Evolutionary conservation across 2,329 filamentous ascomycete species (phyloP).

Genomic region (Phyllosticta paracitricarpa): DNA sequence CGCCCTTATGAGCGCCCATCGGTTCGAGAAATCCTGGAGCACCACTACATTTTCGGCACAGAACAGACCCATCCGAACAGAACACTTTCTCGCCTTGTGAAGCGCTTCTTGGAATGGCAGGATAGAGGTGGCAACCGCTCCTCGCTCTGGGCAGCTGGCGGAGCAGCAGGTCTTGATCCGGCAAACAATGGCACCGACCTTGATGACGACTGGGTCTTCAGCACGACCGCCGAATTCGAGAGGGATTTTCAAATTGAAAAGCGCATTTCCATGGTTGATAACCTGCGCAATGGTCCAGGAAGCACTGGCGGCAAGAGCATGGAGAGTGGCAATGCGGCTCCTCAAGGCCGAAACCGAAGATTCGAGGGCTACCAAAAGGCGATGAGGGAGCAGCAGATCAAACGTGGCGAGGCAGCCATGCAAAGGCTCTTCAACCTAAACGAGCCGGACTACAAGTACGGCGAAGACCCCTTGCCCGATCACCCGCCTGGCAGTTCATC

Average conservation of each 20-base stretch:
- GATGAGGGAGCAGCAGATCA: conserved; percentile 48
- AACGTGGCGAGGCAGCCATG: conserved; percentile 46
- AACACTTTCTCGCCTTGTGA: conserved; percentile 55
- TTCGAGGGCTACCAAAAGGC: conserved; percentile 32
- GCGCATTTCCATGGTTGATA: conserved; percentile 36
- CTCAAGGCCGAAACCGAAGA: not conserved
- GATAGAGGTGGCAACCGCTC: conserved; percentile 60
- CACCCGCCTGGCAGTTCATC: not conserved
- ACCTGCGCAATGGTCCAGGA: conserved; percentile 26
- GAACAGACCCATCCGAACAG: conserved; percentile 53
- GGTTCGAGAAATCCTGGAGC: conserved; percentile 58
- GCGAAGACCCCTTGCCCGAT: conserved; percentile 16
- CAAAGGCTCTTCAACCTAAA: conserved; percentile 48
- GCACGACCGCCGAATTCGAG: conserved; percentile 52
- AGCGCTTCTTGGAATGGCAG: conserved; percentile 67
- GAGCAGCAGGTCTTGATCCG: conserved; percentile 46
- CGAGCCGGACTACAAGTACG: conserved; percentile 48
- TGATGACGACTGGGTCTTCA: conserved; percentile 55
- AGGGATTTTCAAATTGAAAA: conserved; percentile 38
- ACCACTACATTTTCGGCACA: conserved; percentile 58
- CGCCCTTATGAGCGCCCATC: conserved; percentile 59
- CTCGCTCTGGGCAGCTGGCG: conserved; percentile 49
- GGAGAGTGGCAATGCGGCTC: not conserved
- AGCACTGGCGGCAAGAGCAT: not conserved
- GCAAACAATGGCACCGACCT: conserved; percentile 31